phyloP scores from a whole-genome alignment of 1,284 basidiomycete species.

The Ganoderma boninense region DNA sequence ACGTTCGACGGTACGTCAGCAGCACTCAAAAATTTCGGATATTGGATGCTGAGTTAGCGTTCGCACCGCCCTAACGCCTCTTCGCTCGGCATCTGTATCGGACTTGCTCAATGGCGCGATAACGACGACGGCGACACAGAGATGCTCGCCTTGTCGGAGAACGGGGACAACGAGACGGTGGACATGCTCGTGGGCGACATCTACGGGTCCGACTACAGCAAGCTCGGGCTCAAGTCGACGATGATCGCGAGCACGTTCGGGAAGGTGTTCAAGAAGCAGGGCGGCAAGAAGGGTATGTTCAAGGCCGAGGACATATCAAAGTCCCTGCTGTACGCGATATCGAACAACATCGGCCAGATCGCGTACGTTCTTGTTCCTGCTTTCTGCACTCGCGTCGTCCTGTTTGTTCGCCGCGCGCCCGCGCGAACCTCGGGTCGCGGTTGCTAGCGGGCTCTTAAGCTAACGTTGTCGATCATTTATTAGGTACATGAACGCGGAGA shows the following conservation, averaged over 20 bases:
- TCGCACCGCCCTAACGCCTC: neutral
- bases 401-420: neutral
- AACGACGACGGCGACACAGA: constrained; percentile 62
- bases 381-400: neutral
- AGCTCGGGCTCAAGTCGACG: constrained; percentile 95
- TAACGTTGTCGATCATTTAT: constrained; percentile 7
- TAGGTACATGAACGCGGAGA: constrained; percentile 99
- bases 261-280: constrained; percentile 97
- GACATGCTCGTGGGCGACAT: constrained; percentile 99
- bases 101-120: neutral
- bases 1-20: constrained; percentile 85
- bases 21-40: neutral
- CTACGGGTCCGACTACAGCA: constrained; percentile 94
- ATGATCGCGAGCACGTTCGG: constrained; percentile 99
- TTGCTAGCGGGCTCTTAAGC: neutral
- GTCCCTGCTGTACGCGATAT: constrained; percentile 94
- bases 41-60: constrained; percentile 13
- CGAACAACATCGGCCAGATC: constrained; percentile 99
- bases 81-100: neutral
- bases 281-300: constrained; percentile 79
- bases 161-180: constrained; percentile 92
- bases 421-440: neutral
- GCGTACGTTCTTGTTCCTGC: constrained; percentile 71
- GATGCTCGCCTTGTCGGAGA: constrained; percentile 94
- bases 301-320: constrained; percentile 94